Evolutionary conservation across 805 yeast genomes (phyloP), one percentile per base, ranked within the genome.

Genomic region (Ogataea salicorniae): DNA sequence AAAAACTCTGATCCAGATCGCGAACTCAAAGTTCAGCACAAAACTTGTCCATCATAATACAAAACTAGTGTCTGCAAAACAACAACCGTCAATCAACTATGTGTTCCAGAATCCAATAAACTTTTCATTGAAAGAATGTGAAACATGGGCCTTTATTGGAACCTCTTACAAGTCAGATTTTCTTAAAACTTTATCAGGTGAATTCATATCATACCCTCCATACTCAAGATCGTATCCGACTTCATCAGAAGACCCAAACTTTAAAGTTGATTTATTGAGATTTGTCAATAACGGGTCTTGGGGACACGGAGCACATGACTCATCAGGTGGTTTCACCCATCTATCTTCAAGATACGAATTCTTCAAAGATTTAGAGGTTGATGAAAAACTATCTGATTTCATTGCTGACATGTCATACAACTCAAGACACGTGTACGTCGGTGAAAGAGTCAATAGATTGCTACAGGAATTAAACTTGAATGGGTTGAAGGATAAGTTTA

Each of bases 261-360:
- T 74, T 40, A 78, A 66, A 16, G 55, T 67, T 40, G 74, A 72
- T 16, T 47, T 73, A 7, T 62, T 75, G 9, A 62, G 66, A 58
- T 63, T 67, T 62, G 53, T 71, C 58, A 55, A 61, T 61, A 59
- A 64, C 52, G 68, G 67, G 2, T 49, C 66, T 45, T 57, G 64
- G 60, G 66, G 71, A 56, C 52, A 62, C 48, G 71, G 60, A 43
- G 66, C 66, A 51, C 70, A 57, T 59, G 69, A 64, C 63, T 40
- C 64, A 1, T 57, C 67, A 3, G 79, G 79, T 59, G 74, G 64
- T 7, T 74, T 58, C 15, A 87, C 90, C 0, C 95, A 91, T 69
- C 57, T 92, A 34, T 83, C 95, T 44, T 96, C 98, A 1, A 67
- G 99, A 45, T 92, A 88, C 61, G 99, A 92, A 66, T 80, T 80